Evolutionary conservation across 2,329 filamentous ascomycete genomes (phyloP), one percentile per base, ranked within the genome.

Genomic region (Trichoderma aggressivum): DNA sequence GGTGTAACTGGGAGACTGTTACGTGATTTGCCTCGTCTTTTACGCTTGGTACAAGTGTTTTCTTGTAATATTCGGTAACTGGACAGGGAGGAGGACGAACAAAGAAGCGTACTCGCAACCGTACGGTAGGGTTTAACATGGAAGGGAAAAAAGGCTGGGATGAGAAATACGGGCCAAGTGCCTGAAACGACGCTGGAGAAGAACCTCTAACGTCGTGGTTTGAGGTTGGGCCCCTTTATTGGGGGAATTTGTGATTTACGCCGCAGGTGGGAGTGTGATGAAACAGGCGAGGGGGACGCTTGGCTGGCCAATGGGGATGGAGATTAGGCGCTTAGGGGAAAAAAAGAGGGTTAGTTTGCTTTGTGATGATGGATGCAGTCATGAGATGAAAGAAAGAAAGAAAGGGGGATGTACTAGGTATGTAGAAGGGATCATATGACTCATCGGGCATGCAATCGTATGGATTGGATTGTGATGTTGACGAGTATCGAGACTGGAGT

Each of bases 271-370:
- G 28, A 30, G 50, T 55, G 66, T 61, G 66, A 53, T 70, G 66
- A 63, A 70, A 68, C 55, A 63, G 67, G 67, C 58, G 67, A 70
- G 36, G 69, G n/a, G 32, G 30, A 58, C 60, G 65, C 69, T 70
- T 70, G 69, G 39, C 34, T 24, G 50, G 61, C 69, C 69, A 70
- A 70, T 70, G 61, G 60, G 24, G 30, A 47, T 30, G 47, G 47
- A 12, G 69, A 67, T 65, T 70, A 70, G 69, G 69, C 69, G 69
- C 69, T 30, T 70, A 59, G 60, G 47, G 34, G 39, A 24, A 21
- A 8, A n/a, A 67, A 61, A 47, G 55, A n/a, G 59, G 34, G 21
- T 36, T 24, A 66, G 24, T 34, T 34, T 28, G 34, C 30, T 43
- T 53, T 61, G 63, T 53, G 63, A 28, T 14, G 43, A 50, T 47